These are phyloP conservation scores for Elsinoe arachidis DNA, from an alignment of 2,329 filamentous ascomycete species.

Conservation along the genomic window DNA sequence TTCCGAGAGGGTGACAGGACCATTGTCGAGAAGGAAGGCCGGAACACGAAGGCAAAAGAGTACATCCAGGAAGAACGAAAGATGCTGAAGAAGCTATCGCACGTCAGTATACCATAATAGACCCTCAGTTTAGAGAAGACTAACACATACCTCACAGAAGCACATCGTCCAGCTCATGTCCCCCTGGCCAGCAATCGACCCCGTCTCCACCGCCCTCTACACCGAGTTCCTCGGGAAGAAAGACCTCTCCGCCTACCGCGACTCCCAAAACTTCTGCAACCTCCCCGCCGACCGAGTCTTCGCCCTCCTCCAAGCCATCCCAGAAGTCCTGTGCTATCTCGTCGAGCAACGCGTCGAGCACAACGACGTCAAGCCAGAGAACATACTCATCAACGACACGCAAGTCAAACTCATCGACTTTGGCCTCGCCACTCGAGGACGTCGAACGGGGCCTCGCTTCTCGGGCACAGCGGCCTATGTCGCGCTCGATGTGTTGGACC, in stretches of 20 bases:
- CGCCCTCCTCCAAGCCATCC: not conserved
- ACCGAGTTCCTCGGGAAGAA: not conserved
- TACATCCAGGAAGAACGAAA: not conserved
- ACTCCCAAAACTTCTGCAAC: not conserved
- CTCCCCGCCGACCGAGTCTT: not conserved
- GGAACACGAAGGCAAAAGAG: not conserved
- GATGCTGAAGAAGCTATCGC: not conserved
- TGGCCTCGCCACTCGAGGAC: not conserved
- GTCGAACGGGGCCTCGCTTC: not conserved
- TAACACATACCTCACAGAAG: not conserved
- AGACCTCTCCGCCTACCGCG: not conserved
- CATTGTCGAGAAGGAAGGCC: not conserved
- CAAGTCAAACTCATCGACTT: not conserved
- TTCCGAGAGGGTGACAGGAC: not conserved
- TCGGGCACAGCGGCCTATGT: not conserved
- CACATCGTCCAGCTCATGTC: not conserved
- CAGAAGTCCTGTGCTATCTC: not conserved
- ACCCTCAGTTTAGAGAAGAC: not conserved
- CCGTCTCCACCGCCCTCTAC: not conserved
- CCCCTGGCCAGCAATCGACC: not conserved
- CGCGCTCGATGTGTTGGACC: not conserved
- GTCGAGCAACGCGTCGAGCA: not conserved
- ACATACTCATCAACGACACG: not conserved
- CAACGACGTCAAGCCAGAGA: not conserved
- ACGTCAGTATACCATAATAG: not conserved